Base-by-base conservation (phyloP, 2,329 filamentous ascomycete species). In the Nemania sp. region DNA sequence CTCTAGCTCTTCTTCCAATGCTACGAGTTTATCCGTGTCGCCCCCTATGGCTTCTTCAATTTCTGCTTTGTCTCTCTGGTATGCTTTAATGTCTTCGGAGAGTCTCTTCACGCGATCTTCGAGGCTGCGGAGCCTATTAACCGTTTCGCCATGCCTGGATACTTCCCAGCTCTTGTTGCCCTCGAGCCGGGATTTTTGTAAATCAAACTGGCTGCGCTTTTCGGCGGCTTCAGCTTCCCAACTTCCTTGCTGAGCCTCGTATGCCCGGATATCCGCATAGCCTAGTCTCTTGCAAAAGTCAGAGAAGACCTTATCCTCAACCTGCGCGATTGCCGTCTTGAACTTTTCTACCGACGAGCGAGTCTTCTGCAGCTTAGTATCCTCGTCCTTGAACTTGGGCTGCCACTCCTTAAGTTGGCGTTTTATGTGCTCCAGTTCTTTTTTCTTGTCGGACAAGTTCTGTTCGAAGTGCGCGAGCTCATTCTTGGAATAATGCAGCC, bases 211-310 rank as follows among this genome's bases (percentile, higher is more conserved):
- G 48, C 89, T 86, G 59, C 90, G 90, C 76, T 92, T 92, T 72
- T 94, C 86, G 0, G 87, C 86, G 39, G 90, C 89, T 69, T 97
- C 91, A 70, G 96, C 90, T 71, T 97, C 92, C 43, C 96, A 77
- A 36, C 89, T 91, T 43, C 94, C 93, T 73, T 97, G 94, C 62
- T 95, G 92, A 22, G 88, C 88, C 69, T 97, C 91, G 66, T 97
- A 99, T 53, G 91, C 89, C 54, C 93, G 89, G 60, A 99, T 95
- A 65, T 95, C 88, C 53, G 83, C 80, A 70, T 96, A 97, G 0
- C 92, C 91, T 17, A 97, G 83, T 50, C 89, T 84, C 64, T 85
- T 82, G 75, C 94, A 99, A 75, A 99, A 99, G 34, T 80, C 79
- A 19, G 80, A 80, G 71, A 97, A 99, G 24, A 99, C 81, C 63